Evolutionary conservation across 1,139 yeast species (phyloP).

Genomic region (Debaryomyces psychrophilus): DNA sequence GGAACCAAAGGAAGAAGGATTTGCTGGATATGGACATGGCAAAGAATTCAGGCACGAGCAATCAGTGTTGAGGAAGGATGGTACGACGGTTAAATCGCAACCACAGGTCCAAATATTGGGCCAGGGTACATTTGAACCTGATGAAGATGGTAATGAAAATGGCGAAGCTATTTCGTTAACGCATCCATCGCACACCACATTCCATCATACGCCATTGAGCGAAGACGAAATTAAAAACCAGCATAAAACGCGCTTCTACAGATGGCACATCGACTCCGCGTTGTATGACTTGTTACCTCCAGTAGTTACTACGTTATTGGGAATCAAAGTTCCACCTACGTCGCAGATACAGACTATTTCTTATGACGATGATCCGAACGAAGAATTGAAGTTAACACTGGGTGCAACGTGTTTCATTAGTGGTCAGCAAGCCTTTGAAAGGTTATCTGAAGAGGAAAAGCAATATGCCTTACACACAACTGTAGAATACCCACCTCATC

Average conservation of each 20-base stretch:
- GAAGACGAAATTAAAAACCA: slow-evolving; percentile 59
- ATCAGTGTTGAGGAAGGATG: slow-evolving; percentile 78
- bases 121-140: slow-evolving; percentile 72
- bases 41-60: slow-evolving; percentile 79
- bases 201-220: slow-evolving; percentile 71
- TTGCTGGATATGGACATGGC: slow-evolving; percentile 79
- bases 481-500: slow-evolving; percentile 89
- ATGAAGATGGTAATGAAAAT: slow-evolving; percentile 65
- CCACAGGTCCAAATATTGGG: slow-evolving; percentile 92
- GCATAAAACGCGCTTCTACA: slow-evolving; percentile 75
- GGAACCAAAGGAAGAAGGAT: slow-evolving; percentile 42
- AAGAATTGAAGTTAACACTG: slow-evolving; percentile 66
- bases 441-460: slow-evolving; percentile 68
- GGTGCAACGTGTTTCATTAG: slow-evolving; percentile 89
- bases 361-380: slow-evolving; percentile 72
- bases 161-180: slow-evolving; percentile 63
- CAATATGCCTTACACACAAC: slow-evolving; percentile 72
- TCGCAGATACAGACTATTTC: slow-evolving; percentile 51
- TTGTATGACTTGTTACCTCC: slow-evolving; percentile 85
- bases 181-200: slow-evolving; percentile 81
- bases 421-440: slow-evolving; percentile 74
- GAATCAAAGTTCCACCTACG: slow-evolving; percentile 74
- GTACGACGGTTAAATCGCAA: slow-evolving; percentile 73
- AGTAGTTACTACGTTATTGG: slow-evolving; percentile 77
- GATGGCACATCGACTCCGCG: slow-evolving; percentile 95